These are phyloP conservation scores for Rosa persica DNA, from an alignment of 306 rosid species.

Conservation along the genomic window DNA sequence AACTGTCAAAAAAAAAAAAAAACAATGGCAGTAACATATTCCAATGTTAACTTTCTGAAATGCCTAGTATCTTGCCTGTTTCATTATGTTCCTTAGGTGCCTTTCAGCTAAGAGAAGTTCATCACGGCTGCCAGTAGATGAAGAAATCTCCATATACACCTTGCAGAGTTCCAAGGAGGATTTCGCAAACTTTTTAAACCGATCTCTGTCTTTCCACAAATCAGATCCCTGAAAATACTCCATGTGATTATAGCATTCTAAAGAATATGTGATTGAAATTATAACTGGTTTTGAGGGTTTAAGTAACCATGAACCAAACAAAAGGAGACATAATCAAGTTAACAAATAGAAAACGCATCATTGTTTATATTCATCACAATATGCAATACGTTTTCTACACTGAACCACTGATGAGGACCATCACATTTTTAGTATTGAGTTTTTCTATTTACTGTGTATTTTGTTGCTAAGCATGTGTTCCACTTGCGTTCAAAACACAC, in stretches of 20 bases:
- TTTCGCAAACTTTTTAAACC: slow-evolving; percentile 67
- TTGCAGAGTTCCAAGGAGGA: slow-evolving; percentile 88
- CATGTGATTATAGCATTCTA: slow-evolving; percentile 3
- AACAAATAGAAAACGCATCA: not conserved
- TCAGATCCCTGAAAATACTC: slow-evolving; percentile 67
- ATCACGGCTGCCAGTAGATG: slow-evolving; percentile 55
- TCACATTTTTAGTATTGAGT: not conserved
- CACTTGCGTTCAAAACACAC: not conserved
- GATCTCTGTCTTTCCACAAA: slow-evolving; percentile 70
- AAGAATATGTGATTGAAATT: not conserved
- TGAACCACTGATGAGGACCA: not conserved
- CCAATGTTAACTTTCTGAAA: slow-evolving; percentile 3
- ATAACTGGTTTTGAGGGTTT: not conserved
- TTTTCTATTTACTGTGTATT: not conserved
- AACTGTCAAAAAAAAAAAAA: not conserved
- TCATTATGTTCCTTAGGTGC: slow-evolving; percentile 78
- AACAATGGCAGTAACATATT: not conserved
- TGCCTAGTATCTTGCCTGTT: slow-evolving; percentile 59
- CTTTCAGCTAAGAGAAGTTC: slow-evolving; percentile 76
- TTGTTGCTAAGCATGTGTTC: not conserved
- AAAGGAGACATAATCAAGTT: not conserved
- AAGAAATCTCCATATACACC: slow-evolving; percentile 70
- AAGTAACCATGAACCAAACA: not conserved
- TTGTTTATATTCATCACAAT: not conserved
- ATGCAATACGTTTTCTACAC: not conserved